Evolutionary conservation across 2,329 filamentous ascomycete species (phyloP).

Genomic region (Penicillium sp.): DNA sequence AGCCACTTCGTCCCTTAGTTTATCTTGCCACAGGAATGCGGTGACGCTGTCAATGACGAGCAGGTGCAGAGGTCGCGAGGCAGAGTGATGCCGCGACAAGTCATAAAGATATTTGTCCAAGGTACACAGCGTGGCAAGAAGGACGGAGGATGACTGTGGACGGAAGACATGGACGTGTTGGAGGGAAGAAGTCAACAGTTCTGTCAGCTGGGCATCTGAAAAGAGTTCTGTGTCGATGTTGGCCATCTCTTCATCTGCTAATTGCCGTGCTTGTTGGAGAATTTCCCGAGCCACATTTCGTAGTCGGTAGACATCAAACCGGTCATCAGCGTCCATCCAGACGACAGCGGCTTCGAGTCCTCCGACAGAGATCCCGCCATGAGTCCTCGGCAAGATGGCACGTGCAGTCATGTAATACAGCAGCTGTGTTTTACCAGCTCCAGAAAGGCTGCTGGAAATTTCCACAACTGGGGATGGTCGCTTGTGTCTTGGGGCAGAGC

Average conservation of each 20-base stretch:
- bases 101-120: slow-evolving; percentile 57
- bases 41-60: slow-evolving; percentile 60
- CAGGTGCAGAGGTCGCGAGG: slow-evolving; percentile 51
- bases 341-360: slow-evolving; percentile 57
- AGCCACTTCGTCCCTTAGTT: slow-evolving; percentile 49
- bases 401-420: slow-evolving; percentile 59
- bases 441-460: slow-evolving; percentile 55
- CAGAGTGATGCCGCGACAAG: slow-evolving; percentile 49
- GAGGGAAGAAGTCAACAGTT: slow-evolving; percentile 47
- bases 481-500: slow-evolving; percentile 13
- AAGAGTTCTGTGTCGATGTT: not conserved
- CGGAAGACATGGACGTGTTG: slow-evolving; percentile 63
- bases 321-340: slow-evolving; percentile 59
- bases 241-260: not conserved
- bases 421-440: slow-evolving; percentile 62
- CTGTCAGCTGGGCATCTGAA: slow-evolving; percentile 22
- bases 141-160: slow-evolving; percentile 55
- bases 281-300: slow-evolving; percentile 34
- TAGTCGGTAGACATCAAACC: slow-evolving; percentile 57
- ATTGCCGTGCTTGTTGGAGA: slow-evolving; percentile 25
- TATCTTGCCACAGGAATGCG: slow-evolving; percentile 60
- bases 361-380: slow-evolving; percentile 37
- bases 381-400: slow-evolving; percentile 53
- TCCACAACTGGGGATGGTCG: slow-evolving; percentile 52
- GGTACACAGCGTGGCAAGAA: slow-evolving; percentile 54